Evolutionary conservation across 106 monocot species (phyloP).

Genomic region (Acorus gramineus): DNA sequence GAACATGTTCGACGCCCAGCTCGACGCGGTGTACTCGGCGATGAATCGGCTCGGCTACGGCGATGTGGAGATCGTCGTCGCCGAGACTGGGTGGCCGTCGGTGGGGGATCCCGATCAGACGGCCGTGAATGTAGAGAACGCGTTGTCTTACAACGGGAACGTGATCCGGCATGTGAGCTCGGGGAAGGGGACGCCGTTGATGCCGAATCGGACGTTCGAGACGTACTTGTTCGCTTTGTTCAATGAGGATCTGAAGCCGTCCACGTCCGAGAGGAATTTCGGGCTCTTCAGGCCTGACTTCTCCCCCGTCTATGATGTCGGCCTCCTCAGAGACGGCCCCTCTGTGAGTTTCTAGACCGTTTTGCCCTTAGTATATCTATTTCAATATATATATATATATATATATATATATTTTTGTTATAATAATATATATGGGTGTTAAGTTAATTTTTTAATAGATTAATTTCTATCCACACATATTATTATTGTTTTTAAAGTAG

Average conservation of each 20-base stretch:
- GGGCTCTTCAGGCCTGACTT: conserved; percentile 63
- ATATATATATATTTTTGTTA: too few species aligned
- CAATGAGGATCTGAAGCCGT: conserved; percentile 79
- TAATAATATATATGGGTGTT: too few species aligned
- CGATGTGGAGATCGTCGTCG: conserved; percentile 73
- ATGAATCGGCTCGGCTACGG: conserved; percentile 58
- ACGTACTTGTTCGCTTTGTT: conserved; percentile 72
- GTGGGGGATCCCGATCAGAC: conserved; percentile 40
- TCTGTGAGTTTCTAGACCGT: too few species aligned
- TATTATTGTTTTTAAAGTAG: too few species aligned
- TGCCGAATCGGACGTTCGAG: conserved; percentile 71
- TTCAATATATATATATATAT: too few species aligned
- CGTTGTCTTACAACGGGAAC: conserved; percentile 40
- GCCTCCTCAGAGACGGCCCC: conserved; percentile 20
- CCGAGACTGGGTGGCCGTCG: conserved; percentile 91
- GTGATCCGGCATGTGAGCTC: conserved; percentile 45
- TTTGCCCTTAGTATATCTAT: too few species aligned
- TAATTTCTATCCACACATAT: too few species aligned
- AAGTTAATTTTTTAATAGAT: too few species aligned
- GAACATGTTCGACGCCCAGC: conserved; percentile 75
- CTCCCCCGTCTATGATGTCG: conserved; percentile 69
- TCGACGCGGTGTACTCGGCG: conserved; percentile 71
- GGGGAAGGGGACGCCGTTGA: conserved; percentile 70
- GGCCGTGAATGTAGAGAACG: conserved; percentile 32
- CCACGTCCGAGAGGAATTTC: conserved; percentile 61